Conservation (phyloP, 148 eudicot genomes). For the Arbutus unedo region DNA sequence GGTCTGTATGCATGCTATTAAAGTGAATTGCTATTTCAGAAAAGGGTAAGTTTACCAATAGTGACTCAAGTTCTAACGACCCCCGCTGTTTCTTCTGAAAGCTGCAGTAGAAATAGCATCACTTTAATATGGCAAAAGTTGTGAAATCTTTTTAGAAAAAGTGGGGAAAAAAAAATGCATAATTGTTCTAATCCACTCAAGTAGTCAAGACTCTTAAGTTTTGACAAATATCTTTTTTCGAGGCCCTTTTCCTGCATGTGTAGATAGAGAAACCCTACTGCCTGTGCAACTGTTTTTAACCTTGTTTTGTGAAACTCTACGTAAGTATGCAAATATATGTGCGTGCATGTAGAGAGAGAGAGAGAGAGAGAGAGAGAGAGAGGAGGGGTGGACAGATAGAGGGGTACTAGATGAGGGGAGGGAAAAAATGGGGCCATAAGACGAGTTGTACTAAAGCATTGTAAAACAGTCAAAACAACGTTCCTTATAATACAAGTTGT, state of each 20-base stretch:
- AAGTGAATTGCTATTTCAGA: too few species aligned
- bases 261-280: constrained; percentile 26
- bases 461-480: too few species aligned
- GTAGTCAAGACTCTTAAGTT: constrained; percentile 8
- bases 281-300: not conserved
- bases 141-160: not conserved
- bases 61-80: not conserved
- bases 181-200: not conserved
- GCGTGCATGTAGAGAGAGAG: not conserved
- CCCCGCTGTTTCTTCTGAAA: not conserved
- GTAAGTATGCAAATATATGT: not conserved
- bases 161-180: not conserved
- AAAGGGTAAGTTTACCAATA: too few species aligned
- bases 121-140: not conserved
- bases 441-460: too few species aligned
- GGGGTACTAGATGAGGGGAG: too few species aligned
- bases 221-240: not conserved
- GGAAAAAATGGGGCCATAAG: too few species aligned
- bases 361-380: not conserved
- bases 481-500: too few species aligned
- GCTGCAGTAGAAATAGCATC: too few species aligned
- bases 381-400: too few species aligned
- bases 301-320: too few species aligned
- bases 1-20: too few species aligned
- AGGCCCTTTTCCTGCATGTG: constrained; percentile 14